A percentile compares a stretch with the other conserved stretches of the same genome.
phyloP scores from a whole-genome alignment of 1,284 basidiomycete genomes.

The Laetiporus sulphureus region DNA sequence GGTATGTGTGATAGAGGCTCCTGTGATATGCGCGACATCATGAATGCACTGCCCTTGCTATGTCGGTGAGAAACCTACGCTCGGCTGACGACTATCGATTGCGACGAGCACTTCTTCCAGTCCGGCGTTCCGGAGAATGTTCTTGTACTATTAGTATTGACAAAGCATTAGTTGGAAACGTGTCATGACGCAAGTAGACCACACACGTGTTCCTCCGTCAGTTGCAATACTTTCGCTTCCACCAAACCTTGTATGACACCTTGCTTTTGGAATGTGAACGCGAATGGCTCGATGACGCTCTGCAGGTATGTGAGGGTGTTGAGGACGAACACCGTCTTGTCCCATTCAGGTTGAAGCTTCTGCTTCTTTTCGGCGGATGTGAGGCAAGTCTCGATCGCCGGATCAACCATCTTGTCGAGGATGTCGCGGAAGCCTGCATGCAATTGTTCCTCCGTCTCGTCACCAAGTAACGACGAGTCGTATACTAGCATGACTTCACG shows the following conservation, averaged over 20 bases:
- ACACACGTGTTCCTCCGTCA: slow-evolving; percentile 82
- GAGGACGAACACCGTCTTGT: slow-evolving; percentile 73
- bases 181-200: not conserved
- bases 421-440: slow-evolving; percentile 61
- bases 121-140: slow-evolving; percentile 70
- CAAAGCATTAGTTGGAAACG: slow-evolving; percentile 1
- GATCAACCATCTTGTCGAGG: slow-evolving; percentile 78
- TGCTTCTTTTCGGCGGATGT: slow-evolving; percentile 64
- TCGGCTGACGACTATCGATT: slow-evolving; percentile 44
- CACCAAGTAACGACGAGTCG: slow-evolving; percentile 69
- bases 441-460: slow-evolving; percentile 43
- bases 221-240: slow-evolving; percentile 51
- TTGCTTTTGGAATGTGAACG: slow-evolving; percentile 65
- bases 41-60: slow-evolving; percentile 1
- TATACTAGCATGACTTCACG: slow-evolving; percentile 88
- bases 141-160: slow-evolving; percentile 47
- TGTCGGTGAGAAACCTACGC: slow-evolving; percentile 36
- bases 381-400: slow-evolving; percentile 72
- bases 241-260: slow-evolving; percentile 55
- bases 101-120: slow-evolving; percentile 59
- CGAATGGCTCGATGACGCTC: slow-evolving; percentile 64
- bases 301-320: slow-evolving; percentile 81
- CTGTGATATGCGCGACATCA: slow-evolving; percentile 28
- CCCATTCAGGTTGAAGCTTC: slow-evolving; percentile 55
- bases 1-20: slow-evolving; percentile 67